Base-by-base conservation (phyloP, 768 basidiomycete genomes). In the Termitomyces bulborhizus region DNA sequence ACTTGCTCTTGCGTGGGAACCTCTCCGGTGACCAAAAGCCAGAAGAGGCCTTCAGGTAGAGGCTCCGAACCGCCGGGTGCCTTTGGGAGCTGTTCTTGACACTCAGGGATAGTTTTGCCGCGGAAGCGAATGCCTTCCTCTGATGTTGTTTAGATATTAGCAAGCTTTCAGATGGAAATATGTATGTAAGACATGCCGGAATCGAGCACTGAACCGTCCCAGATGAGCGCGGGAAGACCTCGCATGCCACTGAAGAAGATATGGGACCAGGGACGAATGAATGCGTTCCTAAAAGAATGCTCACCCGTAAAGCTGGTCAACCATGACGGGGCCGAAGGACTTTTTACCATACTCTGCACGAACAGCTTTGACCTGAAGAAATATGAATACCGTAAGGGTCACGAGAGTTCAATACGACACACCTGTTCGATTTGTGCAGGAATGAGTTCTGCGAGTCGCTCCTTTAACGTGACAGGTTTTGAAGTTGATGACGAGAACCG, bases 111-210 rank as follows among this genome's bases (percentile, higher is more conserved):
- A 54, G 92, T 92, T 73, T 90, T 91, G 57, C 93, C 95, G 69
- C 95, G 90, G 86, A 98, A 98, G 62, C 96, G 92, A 66, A 98
- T 98, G 55, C 96, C 96, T 78, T 97, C 94, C 67, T 95, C 90
- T 90, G 62, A 7, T n/a, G 16, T 27, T 37, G 1, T 5, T 24
- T 51, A 32, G 7, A 15, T 9, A 53, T 49, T 31, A 59, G 55
- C 56, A 51, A 59, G 42, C n/a, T 46, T 47, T 54, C 16, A 45
- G 32, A 36, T 24, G 39, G 39, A 57, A 43, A 32, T 34, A 8
- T 32, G 8, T 46, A 43, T 36, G 11, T 6, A 46, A 44, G 8
- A 71, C 82, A 55, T 51, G 88, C 90, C 88, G 52, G 96, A 83
- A 68, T 98, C 96, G 60, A 98, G 85, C 57, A 98, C 96, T 54